Conservation (phyloP, 1,284 basidiomycete genomes). For the Boletus mariae region DNA sequence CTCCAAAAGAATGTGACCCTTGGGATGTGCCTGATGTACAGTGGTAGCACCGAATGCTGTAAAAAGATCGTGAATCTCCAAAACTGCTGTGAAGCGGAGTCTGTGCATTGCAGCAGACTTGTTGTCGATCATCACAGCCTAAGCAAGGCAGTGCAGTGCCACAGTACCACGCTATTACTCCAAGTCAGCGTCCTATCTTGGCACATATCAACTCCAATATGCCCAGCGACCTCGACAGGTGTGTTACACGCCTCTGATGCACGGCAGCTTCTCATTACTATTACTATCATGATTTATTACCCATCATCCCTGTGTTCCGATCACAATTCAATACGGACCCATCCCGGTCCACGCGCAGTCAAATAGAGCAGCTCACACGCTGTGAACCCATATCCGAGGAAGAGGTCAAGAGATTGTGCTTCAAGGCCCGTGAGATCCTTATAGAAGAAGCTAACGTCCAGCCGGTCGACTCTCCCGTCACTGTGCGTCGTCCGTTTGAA, state of each 20-base stretch:
- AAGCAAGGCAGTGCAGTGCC: conserved; percentile 26
- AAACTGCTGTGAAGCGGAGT: conserved; percentile 10
- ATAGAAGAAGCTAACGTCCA: conserved; percentile 99
- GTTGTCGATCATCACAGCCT: conserved; percentile 14
- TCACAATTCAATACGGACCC: conserved; percentile 9
- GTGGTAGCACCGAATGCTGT: background rate
- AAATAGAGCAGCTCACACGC: conserved; percentile 85
- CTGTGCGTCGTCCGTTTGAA: conserved; percentile 46
- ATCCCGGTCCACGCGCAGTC: conserved; percentile 38
- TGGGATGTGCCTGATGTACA: conserved; percentile 27
- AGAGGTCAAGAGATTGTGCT: conserved; percentile 88
- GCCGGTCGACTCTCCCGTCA: conserved; percentile 93
- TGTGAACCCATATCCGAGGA: conserved; percentile 93
- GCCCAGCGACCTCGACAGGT: conserved; percentile 51
- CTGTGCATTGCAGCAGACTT: background rate
- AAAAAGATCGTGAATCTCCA: too few relatives aligned
- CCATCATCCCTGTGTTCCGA: conserved; percentile 12
- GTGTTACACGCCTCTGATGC: conserved; percentile 34
- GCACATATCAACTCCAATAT: conserved; percentile 27
- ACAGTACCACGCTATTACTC: conserved; percentile 22
- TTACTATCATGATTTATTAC: background rate
- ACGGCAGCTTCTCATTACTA: conserved; percentile 22
- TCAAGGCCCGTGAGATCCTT: conserved; percentile 93
- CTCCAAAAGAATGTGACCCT: background rate
- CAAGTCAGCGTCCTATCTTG: conserved; percentile 30